Evolutionary conservation across 345 rosid genomes (phyloP).

Genomic region (Melaleuca quinquenervia): DNA sequence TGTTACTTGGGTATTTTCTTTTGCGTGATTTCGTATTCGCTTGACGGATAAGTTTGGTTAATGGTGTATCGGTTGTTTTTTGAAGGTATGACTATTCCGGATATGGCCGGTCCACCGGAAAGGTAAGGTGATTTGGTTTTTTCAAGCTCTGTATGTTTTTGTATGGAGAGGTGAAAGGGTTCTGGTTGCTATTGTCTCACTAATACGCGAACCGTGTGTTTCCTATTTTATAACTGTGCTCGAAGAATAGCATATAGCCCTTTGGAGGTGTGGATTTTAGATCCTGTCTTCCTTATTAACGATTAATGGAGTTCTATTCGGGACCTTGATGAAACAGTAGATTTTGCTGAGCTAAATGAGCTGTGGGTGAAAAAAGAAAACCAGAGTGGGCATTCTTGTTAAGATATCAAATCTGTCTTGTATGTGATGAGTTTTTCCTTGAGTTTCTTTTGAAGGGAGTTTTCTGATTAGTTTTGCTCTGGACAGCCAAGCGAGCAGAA

Average conservation of each 20-base stretch:
- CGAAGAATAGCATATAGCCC: background rate
- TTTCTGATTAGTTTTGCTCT: background rate
- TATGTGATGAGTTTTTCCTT: background rate
- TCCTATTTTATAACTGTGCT: background rate
- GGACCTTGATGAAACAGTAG: background rate
- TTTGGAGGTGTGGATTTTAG: background rate
- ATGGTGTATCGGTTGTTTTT: background rate
- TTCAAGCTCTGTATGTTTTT: background rate
- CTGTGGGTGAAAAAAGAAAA: background rate
- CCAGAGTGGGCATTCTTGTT: background rate
- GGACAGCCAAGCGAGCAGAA: conserved; percentile 83
- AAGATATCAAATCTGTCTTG: background rate
- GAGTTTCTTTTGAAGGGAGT: background rate
- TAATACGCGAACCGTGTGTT: background rate
- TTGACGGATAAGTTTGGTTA: background rate
- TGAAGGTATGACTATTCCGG: conserved; percentile 92
- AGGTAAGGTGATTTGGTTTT: conserved; percentile 6
- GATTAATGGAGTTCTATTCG: background rate
- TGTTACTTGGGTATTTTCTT: background rate
- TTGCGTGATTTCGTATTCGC: background rate
- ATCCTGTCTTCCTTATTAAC: background rate
- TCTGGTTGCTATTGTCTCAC: background rate
- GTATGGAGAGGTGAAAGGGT: background rate
- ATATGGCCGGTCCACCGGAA: conserved; percentile 63
- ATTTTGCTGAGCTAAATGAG: background rate